Evolutionary conservation across 495 filamentous ascomycete species (phyloP).

Genomic region (Aspergillus ellipticus): DNA sequence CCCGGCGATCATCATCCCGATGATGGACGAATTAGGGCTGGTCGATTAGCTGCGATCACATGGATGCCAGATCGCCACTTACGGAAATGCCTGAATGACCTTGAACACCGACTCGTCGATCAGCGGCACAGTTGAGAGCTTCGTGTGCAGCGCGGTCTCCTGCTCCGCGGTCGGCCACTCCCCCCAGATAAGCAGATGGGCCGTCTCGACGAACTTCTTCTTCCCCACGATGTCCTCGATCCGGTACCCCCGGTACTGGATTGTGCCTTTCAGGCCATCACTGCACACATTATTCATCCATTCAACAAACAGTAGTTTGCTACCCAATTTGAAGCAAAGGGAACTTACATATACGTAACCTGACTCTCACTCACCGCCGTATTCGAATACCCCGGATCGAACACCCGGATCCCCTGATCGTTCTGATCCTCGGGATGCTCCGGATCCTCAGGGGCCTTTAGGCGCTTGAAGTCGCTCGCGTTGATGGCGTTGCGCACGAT

Average conservation of each 20-base stretch:
- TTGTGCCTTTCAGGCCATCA: slow-evolving; percentile 3
- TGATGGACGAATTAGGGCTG: background rate
- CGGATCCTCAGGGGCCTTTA: background rate
- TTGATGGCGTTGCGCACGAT: slow-evolving; percentile 4
- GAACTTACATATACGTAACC: slow-evolving; percentile 32
- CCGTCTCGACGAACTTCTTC: background rate
- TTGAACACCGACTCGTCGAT: background rate
- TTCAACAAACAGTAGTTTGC: background rate
- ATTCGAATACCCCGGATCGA: slow-evolving; percentile 46
- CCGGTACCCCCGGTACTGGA: slow-evolving; percentile 7
- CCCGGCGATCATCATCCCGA: background rate
- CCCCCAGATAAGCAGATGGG: background rate
- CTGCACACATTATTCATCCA: background rate
- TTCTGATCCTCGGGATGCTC: background rate
- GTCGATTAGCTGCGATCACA: no score
- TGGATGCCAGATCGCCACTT: no score
- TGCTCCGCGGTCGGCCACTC: background rate
- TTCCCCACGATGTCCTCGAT: slow-evolving; percentile 1
- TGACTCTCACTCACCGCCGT: slow-evolving; percentile 41
- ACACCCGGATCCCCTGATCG: slow-evolving; percentile 33
- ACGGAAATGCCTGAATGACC: background rate
- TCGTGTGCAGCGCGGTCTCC: background rate
- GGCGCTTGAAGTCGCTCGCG: background rate
- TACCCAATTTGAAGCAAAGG: background rate
- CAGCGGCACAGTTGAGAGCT: background rate